Evolutionary conservation across 1,284 basidiomycete species (phyloP).

Genomic region (Ganoderma lucidum): DNA sequence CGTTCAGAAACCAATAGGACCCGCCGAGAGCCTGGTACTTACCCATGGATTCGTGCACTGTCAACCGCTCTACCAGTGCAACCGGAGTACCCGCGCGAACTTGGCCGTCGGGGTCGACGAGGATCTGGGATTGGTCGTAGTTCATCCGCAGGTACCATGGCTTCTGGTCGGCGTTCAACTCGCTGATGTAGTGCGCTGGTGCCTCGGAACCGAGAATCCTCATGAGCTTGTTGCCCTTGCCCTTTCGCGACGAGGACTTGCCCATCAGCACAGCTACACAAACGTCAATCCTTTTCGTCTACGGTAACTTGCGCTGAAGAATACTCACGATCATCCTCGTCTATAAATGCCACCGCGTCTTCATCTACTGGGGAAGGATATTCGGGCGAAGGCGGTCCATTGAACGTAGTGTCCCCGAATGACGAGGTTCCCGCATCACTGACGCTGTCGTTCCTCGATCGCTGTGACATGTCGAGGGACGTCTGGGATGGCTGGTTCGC

Average conservation of each 20-base stretch:
- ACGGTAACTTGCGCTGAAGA: too few relatives aligned
- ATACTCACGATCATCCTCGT: slow-evolving; percentile 47
- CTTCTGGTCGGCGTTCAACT: slow-evolving; percentile 62
- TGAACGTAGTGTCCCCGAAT: slow-evolving; percentile 36
- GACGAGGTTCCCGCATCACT: slow-evolving; percentile 39
- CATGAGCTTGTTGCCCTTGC: slow-evolving; percentile 65
- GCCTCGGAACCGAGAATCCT: slow-evolving; percentile 82
- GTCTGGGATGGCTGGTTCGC: slow-evolving; percentile 38
- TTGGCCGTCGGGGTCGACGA: slow-evolving; percentile 84
- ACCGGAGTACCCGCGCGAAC: slow-evolving; percentile 89
- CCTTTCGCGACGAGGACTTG: slow-evolving; percentile 45
- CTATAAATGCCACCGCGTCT: slow-evolving; percentile 39
- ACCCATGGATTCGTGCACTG: slow-evolving; percentile 89
- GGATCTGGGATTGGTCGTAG: slow-evolving; percentile 82
- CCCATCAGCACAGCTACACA: slow-evolving; percentile 32
- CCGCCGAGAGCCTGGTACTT: slow-evolving; percentile 30
- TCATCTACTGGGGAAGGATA: slow-evolving; percentile 32
- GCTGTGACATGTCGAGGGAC: slow-evolving; percentile 37
- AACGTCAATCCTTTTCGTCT: background rate
- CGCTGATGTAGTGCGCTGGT: slow-evolving; percentile 56
- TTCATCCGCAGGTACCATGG: slow-evolving; percentile 90
- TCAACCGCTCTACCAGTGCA: slow-evolving; percentile 89
- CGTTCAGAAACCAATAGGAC: background rate
- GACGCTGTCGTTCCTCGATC: slow-evolving; percentile 38
- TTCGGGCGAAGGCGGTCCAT: slow-evolving; percentile 28